Evolutionary conservation across 2,329 filamentous ascomycete genomes (phyloP).

Genomic region (Beauveria australis): DNA sequence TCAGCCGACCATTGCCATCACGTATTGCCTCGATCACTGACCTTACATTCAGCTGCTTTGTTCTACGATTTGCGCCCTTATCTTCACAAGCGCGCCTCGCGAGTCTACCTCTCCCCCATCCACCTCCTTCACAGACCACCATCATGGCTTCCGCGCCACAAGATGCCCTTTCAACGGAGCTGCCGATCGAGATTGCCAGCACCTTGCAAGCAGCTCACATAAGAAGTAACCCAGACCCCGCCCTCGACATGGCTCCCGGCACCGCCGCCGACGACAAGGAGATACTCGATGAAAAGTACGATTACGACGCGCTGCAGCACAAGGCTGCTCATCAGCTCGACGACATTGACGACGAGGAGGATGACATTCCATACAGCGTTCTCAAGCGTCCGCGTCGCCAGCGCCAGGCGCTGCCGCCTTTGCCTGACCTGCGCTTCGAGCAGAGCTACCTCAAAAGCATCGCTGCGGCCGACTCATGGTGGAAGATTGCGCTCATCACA

Average conservation of each 20-base stretch:
- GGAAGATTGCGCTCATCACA: conserved; percentile 76
- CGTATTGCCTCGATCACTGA: neutral
- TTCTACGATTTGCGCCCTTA: neutral
- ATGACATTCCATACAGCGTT: conserved; percentile 62
- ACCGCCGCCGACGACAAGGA: conserved; percentile 58
- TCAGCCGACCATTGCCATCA: neutral
- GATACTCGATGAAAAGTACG: conserved; percentile 5
- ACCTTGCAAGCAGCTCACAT: conserved; percentile 76
- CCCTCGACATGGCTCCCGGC: conserved; percentile 71
- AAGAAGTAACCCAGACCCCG: conserved; percentile 60
- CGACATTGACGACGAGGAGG: conserved; percentile 42
- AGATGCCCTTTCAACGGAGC: conserved; percentile 11
- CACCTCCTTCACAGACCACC: conserved; percentile 1
- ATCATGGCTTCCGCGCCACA: conserved; percentile 40
- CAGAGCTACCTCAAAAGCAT: conserved; percentile 96
- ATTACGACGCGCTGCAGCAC: neutral
- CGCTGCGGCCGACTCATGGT: conserved; percentile 67
- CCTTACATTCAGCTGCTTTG: neutral
- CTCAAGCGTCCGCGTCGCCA: conserved; percentile 46
- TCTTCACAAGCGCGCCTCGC: neutral
- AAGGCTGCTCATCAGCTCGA: neutral
- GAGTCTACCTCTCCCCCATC: neutral
- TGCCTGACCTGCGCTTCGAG: conserved; percentile 91
- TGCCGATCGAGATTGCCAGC: conserved; percentile 62
- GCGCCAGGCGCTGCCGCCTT: conserved; percentile 43